Percentiles rank a stretch among this genome's conserved stretches.
Conservation (phyloP, 495 filamentous ascomycete genomes). For the Aspergillus avenaceus region DNA sequence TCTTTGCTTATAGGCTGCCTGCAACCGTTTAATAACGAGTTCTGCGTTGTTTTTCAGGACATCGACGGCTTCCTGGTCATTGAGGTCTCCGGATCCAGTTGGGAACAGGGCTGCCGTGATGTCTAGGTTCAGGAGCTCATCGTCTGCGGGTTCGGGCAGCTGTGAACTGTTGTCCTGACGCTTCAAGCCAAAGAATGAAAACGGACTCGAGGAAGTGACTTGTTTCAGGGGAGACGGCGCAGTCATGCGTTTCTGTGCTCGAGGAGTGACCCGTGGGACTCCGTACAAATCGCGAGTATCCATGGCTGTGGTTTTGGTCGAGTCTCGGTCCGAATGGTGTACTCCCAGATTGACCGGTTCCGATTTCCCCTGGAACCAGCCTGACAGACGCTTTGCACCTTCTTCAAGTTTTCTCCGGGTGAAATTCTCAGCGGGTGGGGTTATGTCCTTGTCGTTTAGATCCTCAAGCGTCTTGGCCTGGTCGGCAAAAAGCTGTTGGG, state of each 20-base stretch:
- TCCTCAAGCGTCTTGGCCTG: conserved; percentile 23
- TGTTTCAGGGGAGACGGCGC: conserved; percentile 29
- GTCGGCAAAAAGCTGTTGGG: conserved; percentile 14
- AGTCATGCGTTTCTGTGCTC: conserved; percentile 33
- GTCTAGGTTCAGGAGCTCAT: conserved; percentile 63
- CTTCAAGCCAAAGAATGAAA: conserved; percentile 37
- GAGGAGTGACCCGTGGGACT: conserved; percentile 16
- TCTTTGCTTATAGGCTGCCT: conserved; percentile 65
- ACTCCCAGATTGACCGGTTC: conserved; percentile 40
- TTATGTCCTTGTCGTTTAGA: conserved; percentile 12
- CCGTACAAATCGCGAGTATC: conserved; percentile 15
- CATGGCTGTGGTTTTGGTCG: conserved; percentile 15
- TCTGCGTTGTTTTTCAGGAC: conserved; percentile 66
- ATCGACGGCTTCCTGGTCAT: conserved; percentile 65
- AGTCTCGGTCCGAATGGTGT: conserved; percentile 16
- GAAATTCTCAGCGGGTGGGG: conserved; percentile 26
- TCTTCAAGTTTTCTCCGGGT: conserved; percentile 41
- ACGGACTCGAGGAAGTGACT: conserved; percentile 28
- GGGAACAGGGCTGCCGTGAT: conserved; percentile 62
- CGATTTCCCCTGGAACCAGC: conserved; percentile 52
- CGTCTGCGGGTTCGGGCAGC: conserved; percentile 40
- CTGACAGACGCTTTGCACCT: conserved; percentile 37
- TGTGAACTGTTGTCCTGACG: conserved; percentile 23
- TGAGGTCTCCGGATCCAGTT: conserved; percentile 43
- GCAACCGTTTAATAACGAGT: conserved; percentile 58